These are phyloP conservation scores for Globisporangium sylvaticum DNA, from an alignment of 352 stramenopile genomes.

Conservation along the genomic window DNA sequence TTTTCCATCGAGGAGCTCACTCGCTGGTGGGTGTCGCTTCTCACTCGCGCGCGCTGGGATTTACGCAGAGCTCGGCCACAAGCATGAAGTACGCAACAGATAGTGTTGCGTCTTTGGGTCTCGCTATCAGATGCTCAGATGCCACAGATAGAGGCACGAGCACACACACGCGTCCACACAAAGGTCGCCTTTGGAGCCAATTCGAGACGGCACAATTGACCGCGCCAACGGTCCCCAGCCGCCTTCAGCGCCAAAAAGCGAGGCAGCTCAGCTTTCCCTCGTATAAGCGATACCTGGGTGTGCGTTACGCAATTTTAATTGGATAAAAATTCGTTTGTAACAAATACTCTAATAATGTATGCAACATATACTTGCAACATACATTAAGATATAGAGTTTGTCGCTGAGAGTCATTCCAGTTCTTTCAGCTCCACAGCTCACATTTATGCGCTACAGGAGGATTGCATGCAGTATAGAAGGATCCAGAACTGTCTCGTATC, in stretches of 20 bases:
- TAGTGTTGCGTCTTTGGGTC: background rate
- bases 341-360: background rate
- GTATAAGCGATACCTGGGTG: background rate
- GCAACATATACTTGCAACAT: background rate
- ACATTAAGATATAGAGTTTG: background rate
- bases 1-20: constrained; percentile 8
- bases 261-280: background rate
- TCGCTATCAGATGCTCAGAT: background rate
- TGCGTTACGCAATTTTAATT: background rate
- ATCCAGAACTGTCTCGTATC: background rate
- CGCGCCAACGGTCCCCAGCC: background rate
- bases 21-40: background rate
- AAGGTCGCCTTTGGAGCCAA: background rate
- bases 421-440: background rate
- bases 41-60: background rate
- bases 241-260: background rate
- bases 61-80: background rate
- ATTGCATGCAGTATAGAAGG: background rate
- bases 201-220: background rate
- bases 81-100: constrained; percentile 1
- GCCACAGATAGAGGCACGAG: background rate
- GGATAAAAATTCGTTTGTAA: background rate
- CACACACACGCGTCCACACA: background rate
- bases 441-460: background rate
- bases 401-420: background rate